Evolutionary conservation across 1,284 basidiomycete genomes (phyloP), one percentile per base, ranked within the genome.

Genomic region (Crocinoboletus sp.): DNA sequence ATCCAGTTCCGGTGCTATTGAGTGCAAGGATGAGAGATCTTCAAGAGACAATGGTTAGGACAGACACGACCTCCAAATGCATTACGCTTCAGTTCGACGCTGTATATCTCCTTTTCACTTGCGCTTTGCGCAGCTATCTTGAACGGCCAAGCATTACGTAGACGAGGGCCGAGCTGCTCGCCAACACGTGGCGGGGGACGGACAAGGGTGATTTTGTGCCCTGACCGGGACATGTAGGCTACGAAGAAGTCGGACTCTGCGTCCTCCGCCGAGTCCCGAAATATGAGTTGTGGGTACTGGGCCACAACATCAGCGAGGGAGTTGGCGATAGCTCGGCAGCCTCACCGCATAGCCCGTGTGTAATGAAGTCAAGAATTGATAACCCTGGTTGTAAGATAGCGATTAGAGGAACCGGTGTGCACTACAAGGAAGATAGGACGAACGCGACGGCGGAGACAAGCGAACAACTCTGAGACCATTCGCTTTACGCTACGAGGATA

Each of bases 271-370:
- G 67, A 67, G 25, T 74, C 70, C 51, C 72, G 70, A 51, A 79
- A 88, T 38, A 88, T 67, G 19, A 86, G 70, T 15, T 78, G 78
- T 29, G 82, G 78, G 25, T 73, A 66, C 73, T 82, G 42, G 33
- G 42, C 16, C 20, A 46, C 27, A 9, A 17, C 13, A 25, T 52
- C 31, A 47, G 48, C 37, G 34, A 43, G 48, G 34, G 16, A 28
- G 33, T 20, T 22, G 17, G 19, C 15, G 36, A 38, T 15, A 27
- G 29, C 16, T 27, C 6, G 25, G 41, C 24, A 38, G 30, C 65
- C 76, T 49, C 56, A 83, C 83, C 28, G 71, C 51, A 49, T 71
- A 70, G 39, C 73, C 74, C 6, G 74, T 70, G 46, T 78, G 78
- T 23, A 83, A 70, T n/a, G 78, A 74, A 12, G 84, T 76, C 45